These are phyloP conservation scores for Aureobasidium namibiae DNA, from an alignment of 2,329 filamentous ascomycete species.

Conservation along the genomic window DNA sequence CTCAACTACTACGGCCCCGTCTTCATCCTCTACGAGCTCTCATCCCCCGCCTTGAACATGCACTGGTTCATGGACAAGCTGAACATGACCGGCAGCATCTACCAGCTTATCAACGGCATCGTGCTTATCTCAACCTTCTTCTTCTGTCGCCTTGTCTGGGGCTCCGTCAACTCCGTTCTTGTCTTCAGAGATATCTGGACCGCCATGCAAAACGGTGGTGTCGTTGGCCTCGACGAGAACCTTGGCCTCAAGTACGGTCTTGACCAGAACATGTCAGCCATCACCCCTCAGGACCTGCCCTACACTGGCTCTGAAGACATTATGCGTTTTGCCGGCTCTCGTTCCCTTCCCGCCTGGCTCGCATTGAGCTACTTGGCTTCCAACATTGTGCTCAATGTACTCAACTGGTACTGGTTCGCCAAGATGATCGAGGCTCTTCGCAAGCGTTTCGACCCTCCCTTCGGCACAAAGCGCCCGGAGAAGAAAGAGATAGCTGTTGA, in stretches of 20 bases:
- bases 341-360: constrained; percentile 59
- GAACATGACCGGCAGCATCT: constrained; percentile 63
- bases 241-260: constrained; percentile 12
- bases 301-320: constrained; percentile 29
- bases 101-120: constrained; percentile 72
- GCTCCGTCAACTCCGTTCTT: constrained; percentile 56
- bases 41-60: constrained; percentile 75
- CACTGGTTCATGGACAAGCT: constrained; percentile 92
- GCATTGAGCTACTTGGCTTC: constrained; percentile 57
- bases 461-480: constrained; percentile 33
- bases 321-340: constrained; percentile 38
- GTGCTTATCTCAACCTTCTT: constrained; percentile 67
- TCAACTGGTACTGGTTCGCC: constrained; percentile 80
- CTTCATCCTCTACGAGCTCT: constrained; percentile 84
- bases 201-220: constrained; percentile 27
- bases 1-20: constrained; percentile 73
- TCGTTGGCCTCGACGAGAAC: constrained; percentile 9
- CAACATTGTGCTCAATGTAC: constrained; percentile 63
- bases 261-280: constrained; percentile 1
- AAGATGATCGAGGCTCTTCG: constrained; percentile 77
- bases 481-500: constrained; percentile 18
- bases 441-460: constrained; percentile 61
- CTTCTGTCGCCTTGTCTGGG: constrained; percentile 67
- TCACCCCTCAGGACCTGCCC: background rate
- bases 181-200: constrained; percentile 64